phyloP scores from a whole-genome alignment of 2,329 filamentous ascomycete genomes.

The Aureobasidium musti region DNA sequence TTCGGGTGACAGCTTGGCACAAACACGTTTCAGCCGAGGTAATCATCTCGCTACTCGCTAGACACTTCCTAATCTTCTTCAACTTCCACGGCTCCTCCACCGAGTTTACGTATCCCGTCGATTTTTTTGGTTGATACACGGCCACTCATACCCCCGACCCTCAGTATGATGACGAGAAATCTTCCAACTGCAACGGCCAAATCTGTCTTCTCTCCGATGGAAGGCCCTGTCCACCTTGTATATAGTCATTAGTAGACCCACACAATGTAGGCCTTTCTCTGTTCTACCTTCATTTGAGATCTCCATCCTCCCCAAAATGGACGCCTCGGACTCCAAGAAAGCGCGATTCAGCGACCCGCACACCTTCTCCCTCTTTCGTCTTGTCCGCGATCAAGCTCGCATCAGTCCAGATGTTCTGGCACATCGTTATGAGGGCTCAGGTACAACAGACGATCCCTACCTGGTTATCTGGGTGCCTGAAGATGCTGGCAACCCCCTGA shows the following conservation, averaged over 20 bases:
- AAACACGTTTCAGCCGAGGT: slow-evolving; percentile 15
- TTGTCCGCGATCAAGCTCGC: slow-evolving; percentile 41
- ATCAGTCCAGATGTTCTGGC: slow-evolving; percentile 41
- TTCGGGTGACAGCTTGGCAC: slow-evolving; percentile 3
- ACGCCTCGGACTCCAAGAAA: neutral
- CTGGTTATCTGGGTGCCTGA: slow-evolving; percentile 65
- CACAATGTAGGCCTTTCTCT: neutral
- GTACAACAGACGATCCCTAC: slow-evolving; percentile 67
- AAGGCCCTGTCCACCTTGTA: neutral
- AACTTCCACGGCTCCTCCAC: neutral
- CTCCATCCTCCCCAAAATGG: neutral
- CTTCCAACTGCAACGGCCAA: neutral
- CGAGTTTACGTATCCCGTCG: neutral
- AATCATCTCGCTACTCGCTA: slow-evolving; percentile 7
- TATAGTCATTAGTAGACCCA: neutral
- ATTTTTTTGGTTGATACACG: neutral
- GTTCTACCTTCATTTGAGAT: neutral
- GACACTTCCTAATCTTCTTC: slow-evolving; percentile 10
- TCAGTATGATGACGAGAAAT: neutral
- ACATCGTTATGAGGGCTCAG: slow-evolving; percentile 45
- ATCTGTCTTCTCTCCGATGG: neutral
- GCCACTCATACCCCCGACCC: neutral
- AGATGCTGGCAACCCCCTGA: slow-evolving; percentile 68
- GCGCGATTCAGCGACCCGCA: neutral
- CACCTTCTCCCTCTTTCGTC: slow-evolving; percentile 25